Base-by-base conservation (phyloP, 345 rosid species). In the Populus alba region DNA sequence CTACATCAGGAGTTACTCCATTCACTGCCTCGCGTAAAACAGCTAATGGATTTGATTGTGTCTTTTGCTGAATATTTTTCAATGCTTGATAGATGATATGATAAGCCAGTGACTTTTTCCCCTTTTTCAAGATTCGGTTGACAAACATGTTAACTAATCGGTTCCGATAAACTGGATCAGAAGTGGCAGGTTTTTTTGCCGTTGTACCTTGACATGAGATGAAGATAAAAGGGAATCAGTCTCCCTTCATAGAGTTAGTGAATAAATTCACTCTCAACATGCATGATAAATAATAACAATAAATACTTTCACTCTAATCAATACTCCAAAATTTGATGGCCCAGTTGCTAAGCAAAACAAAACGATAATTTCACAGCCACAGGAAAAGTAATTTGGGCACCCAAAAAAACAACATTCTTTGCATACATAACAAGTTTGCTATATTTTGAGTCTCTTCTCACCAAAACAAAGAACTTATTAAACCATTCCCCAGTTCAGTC, bases 151-250 rank as follows among this genome's bases (percentile, higher is more conserved):
- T 70, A 39, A 78, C 85, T 66, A 82, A 53, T 1, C 81, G 68
- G 70, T 82, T 82, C 25, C 45, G 68, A 75, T 74, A 78, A 71
- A 78, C 68, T 23, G 85, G 85, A 53, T 78, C 81, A 39, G 79
- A 59, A 39, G 66, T 76, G 39, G 66, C 22, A 13, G 62, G 38
- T 47, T 68, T 68, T 41, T 79, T 13, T 23, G 27, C 55, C 22
- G 51, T 23, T 15, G 7, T 22, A 57, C 29, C 31, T 31, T 16
- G 20, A 70, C 51, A 66, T 29, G 27, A 67, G 41, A 61, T 74
- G 69, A 27, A 7, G 69, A 41, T 15, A n/a, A 39, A 23, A 39
- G 53, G 73, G 22, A 45, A 33, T 66, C n/a, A 66, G 39, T 66
- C 31, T 15, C 37, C 35, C 69, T 66, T 66, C 69, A 15, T 25